Conservation (phyloP, 2,329 filamentous ascomycete species). For the Xylaria digitata region DNA sequence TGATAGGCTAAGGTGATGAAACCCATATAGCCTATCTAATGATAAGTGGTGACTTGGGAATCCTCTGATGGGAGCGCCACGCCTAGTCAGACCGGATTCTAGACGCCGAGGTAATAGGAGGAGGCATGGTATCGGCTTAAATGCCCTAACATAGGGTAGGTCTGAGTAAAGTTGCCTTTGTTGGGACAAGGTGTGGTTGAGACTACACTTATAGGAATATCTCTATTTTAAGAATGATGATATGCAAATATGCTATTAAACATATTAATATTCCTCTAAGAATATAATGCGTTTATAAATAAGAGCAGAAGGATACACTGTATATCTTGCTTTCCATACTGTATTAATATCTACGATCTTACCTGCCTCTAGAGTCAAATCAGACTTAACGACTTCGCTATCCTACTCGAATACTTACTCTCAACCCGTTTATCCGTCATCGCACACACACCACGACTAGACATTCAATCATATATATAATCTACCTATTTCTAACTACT, state of each 20-base stretch:
- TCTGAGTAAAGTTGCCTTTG: neutral
- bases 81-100: neutral
- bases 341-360: neutral
- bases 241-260: too few species aligned
- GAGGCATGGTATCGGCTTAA: neutral
- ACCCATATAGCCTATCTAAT: neutral
- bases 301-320: too few species aligned
- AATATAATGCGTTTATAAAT: too few species aligned
- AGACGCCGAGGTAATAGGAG: neutral
- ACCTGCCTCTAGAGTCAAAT: neutral
- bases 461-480: neutral
- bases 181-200: neutral
- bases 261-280: too few species aligned
- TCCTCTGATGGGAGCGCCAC: too few species aligned
- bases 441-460: slow-evolving; percentile 3
- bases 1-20: neutral
- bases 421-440: neutral
- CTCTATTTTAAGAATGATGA: too few species aligned
- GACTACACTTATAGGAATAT: neutral
- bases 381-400: slow-evolving; percentile 6
- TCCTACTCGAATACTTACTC: neutral
- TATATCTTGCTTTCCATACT: neutral
- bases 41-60: neutral
- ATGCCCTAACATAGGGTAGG: neutral
- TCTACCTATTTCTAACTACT: too few species aligned